A percentile compares a stretch with the other conserved stretches of the same genome.
Conservation (phyloP, 73 alveolate species). For the Diophrys sp. region DNA sequence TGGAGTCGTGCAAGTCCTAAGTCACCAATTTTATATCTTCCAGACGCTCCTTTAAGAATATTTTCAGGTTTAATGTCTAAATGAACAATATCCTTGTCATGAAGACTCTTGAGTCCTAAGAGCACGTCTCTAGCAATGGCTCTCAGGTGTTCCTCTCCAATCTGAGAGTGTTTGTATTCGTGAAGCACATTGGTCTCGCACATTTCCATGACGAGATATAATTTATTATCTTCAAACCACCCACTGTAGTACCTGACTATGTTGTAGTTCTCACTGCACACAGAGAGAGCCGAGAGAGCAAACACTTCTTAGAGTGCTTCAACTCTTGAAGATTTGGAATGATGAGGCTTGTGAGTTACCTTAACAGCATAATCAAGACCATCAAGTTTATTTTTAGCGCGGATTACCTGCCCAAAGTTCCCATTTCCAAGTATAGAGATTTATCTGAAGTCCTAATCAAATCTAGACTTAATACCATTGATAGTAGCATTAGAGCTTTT, state of each 20-base stretch:
- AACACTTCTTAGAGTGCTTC: conserved; percentile 69
- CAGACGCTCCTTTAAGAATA: conserved; percentile 70
- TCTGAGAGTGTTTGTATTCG: conserved; percentile 3
- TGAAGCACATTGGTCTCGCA: conserved; percentile 54
- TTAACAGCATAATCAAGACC: conserved; percentile 75
- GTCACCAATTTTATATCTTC: conserved; percentile 90
- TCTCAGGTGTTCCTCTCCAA: conserved; percentile 40
- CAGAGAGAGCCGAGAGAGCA: conserved; percentile 75
- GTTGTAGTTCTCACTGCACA: conserved; percentile 64
- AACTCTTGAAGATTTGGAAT: conserved; percentile 2
- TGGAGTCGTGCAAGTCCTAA: conserved; percentile 81
- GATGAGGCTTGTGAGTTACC: conserved; percentile 38
- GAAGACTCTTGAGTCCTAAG: conserved; percentile 87
- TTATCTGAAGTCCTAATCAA: conserved; percentile 39
- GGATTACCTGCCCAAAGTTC: conserved; percentile 72
- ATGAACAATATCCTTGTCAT: conserved; percentile 89
- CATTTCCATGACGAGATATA: conserved; percentile 75
- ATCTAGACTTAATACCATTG: conserved; percentile 18
- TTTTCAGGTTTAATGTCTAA: conserved; percentile 96
- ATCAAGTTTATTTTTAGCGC: conserved; percentile 71
- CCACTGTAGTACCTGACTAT: conserved; percentile 77
- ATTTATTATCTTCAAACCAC: conserved; percentile 71
- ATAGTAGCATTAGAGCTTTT: conserved; percentile 6
- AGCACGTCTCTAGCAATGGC: conserved; percentile 66
- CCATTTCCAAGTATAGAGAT: conserved; percentile 71